phyloP scores from a whole-genome alignment of 352 stramenopile species.

The Phytophthora nicotianae region DNA sequence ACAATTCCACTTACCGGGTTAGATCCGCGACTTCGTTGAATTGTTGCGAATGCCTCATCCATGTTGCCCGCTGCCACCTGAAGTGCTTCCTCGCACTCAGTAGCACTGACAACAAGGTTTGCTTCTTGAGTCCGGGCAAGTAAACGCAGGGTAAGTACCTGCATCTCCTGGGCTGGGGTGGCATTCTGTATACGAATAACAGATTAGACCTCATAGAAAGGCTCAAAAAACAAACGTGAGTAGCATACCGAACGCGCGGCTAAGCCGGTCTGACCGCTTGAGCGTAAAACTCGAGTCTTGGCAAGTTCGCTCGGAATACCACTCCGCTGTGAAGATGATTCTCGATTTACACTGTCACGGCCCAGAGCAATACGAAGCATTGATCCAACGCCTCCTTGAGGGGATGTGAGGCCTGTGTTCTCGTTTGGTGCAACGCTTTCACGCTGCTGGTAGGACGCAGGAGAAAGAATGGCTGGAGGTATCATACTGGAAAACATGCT shows the following conservation, averaged over 20 bases:
- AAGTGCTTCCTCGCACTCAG: slow-evolving; percentile 56
- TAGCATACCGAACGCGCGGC: slow-evolving; percentile 26
- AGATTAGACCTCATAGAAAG: not conserved
- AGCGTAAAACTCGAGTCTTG: slow-evolving; percentile 41
- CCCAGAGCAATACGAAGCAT: slow-evolving; percentile 79
- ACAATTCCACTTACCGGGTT: slow-evolving; percentile 19
- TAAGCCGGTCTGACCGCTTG: slow-evolving; percentile 28
- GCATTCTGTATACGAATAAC: slow-evolving; percentile 15
- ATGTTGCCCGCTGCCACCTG: slow-evolving; percentile 34
- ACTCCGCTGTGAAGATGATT: slow-evolving; percentile 41
- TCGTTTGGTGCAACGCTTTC: slow-evolving; percentile 61
- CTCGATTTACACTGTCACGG: slow-evolving; percentile 71
- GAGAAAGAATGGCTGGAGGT: slow-evolving; percentile 58
- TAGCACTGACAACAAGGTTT: slow-evolving; percentile 28
- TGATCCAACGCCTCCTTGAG: slow-evolving; percentile 51
- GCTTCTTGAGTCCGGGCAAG: slow-evolving; percentile 35
- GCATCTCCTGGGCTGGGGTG: slow-evolving; percentile 25
- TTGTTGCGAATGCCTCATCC: slow-evolving; percentile 33
- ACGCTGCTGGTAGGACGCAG: slow-evolving; percentile 83
- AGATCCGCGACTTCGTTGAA: slow-evolving; percentile 16
- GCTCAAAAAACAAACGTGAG: not conserved
- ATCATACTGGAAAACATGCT: slow-evolving; percentile 60
- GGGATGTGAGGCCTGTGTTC: slow-evolving; percentile 12
- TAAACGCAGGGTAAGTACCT: slow-evolving; percentile 33
- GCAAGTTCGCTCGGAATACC: slow-evolving; percentile 38